Evolutionary conservation across 495 filamentous ascomycete species (phyloP).

Genomic region (Penicillium daleae): DNA sequence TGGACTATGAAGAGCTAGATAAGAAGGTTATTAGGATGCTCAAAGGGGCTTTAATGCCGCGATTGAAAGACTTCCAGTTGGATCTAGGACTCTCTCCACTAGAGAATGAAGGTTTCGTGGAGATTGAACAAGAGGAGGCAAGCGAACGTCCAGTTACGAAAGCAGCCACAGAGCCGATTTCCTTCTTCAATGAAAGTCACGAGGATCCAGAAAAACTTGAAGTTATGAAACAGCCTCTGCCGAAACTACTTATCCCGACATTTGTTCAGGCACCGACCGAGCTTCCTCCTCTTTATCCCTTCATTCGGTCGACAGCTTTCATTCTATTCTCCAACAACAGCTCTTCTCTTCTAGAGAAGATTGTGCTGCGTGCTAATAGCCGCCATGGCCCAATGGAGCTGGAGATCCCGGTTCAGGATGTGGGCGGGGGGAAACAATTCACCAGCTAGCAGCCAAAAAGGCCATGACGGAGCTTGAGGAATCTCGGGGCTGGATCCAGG

Average conservation of each 20-base stretch:
- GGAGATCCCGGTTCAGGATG: neutral
- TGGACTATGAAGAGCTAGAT: neutral
- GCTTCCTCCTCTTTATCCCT: neutral
- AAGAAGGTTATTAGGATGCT: neutral
- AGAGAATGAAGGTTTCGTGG: neutral
- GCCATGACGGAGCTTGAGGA: neutral
- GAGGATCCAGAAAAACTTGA: neutral
- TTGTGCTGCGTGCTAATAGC: neutral
- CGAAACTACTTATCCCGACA: neutral
- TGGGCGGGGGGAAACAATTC: neutral
- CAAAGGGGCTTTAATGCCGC: neutral
- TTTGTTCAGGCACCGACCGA: neutral
- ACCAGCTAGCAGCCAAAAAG: neutral
- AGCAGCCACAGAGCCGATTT: neutral
- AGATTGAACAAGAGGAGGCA: neutral
- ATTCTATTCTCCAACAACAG: neutral
- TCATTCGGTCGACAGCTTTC: neutral
- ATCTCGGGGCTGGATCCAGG: constrained; percentile 20
- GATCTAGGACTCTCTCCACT: neutral
- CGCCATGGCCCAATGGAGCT: neutral
- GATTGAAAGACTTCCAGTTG: neutral
- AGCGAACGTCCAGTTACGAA: neutral
- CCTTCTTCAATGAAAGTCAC: neutral
- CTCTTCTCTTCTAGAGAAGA: neutral
- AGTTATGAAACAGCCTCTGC: neutral